These are phyloP conservation scores for Neurospora crassa DNA, from an alignment of 2,329 filamentous ascomycete genomes.

Conservation along the genomic window DNA sequence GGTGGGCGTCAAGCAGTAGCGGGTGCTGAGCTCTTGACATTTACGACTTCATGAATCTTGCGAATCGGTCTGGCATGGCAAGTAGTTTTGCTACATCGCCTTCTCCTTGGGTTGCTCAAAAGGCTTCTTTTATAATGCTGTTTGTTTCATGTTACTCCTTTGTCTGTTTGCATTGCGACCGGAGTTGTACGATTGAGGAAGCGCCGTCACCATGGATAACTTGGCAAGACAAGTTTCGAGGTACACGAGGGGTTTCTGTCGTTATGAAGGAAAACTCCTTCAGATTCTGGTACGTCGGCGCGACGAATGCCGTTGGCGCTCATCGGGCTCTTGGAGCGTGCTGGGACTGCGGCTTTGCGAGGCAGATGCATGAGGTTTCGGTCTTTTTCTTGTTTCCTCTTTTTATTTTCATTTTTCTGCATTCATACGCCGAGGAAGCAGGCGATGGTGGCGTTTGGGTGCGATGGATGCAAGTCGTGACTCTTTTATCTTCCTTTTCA, in stretches of 20 bases:
- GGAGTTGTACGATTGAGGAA: constrained; percentile 16
- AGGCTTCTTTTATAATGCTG: neutral
- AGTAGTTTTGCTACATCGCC: constrained; percentile 1
- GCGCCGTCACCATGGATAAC: neutral
- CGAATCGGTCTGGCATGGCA: constrained; percentile 4
- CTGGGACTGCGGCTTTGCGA: neutral
- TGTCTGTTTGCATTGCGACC: constrained; percentile 18
- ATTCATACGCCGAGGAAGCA: neutral
- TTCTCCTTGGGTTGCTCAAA: constrained; percentile 4
- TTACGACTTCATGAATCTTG: constrained; percentile 16
- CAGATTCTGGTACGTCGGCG: neutral
- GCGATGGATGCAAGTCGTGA: neutral
- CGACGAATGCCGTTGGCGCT: neutral
- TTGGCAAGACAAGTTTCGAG: neutral
- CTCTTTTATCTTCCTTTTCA: neutral
- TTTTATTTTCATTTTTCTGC: neutral
- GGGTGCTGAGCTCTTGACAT: neutral
- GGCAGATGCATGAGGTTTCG: neutral
- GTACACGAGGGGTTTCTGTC: neutral
- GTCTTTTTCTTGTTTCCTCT: constrained; percentile 4
- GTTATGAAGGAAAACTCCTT: neutral
- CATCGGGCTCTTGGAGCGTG: neutral
- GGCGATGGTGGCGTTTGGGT: neutral
- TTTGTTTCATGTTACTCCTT: constrained; percentile 6
- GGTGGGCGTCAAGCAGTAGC: constrained; percentile 4